Percentiles rank a stretch among this genome's conserved stretches.
phyloP scores from a whole-genome alignment of 495 filamentous ascomycete genomes.

The Tuber umbilicatum region DNA sequence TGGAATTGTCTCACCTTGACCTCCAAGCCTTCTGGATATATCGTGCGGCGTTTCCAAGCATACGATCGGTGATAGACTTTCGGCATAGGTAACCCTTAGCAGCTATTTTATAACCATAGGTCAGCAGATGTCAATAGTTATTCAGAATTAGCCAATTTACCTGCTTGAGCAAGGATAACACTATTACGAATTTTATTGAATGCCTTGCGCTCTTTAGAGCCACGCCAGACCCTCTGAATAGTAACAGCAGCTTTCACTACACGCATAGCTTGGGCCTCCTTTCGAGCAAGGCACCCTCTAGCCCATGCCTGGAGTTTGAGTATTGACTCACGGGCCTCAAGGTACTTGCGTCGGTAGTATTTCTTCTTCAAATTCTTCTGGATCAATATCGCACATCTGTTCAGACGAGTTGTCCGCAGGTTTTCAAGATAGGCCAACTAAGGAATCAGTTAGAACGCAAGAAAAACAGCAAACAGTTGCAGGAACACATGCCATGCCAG shows the following conservation, averaged over 20 bases:
- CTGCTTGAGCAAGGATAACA: slow-evolving; percentile 76
- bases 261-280: slow-evolving; percentile 70
- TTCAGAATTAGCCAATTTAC: slow-evolving; percentile 13
- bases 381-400: slow-evolving; percentile 94
- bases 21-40: slow-evolving; percentile 89
- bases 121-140: slow-evolving; percentile 1
- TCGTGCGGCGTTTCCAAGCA: slow-evolving; percentile 84
- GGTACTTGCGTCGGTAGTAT: slow-evolving; percentile 87
- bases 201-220: slow-evolving; percentile 71
- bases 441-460: slow-evolving; percentile 19
- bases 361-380: slow-evolving; percentile 97
- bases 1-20: slow-evolving; percentile 45
- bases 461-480: background rate
- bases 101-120: slow-evolving; percentile 36
- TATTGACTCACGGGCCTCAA: slow-evolving; percentile 76
- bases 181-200: slow-evolving; percentile 72
- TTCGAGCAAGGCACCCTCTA: slow-evolving; percentile 68
- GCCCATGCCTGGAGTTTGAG: slow-evolving; percentile 67
- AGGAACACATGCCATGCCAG: slow-evolving; percentile 62
- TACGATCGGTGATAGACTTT: slow-evolving; percentile 82
- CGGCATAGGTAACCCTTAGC: slow-evolving; percentile 86
- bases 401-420: slow-evolving; percentile 77
- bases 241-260: slow-evolving; percentile 79
- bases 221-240: slow-evolving; percentile 92
- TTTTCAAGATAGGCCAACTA: slow-evolving; percentile 89